These are phyloP conservation scores for Penicillium sp. DNA, from an alignment of 2,329 filamentous ascomycete species.

Conservation along the genomic window DNA sequence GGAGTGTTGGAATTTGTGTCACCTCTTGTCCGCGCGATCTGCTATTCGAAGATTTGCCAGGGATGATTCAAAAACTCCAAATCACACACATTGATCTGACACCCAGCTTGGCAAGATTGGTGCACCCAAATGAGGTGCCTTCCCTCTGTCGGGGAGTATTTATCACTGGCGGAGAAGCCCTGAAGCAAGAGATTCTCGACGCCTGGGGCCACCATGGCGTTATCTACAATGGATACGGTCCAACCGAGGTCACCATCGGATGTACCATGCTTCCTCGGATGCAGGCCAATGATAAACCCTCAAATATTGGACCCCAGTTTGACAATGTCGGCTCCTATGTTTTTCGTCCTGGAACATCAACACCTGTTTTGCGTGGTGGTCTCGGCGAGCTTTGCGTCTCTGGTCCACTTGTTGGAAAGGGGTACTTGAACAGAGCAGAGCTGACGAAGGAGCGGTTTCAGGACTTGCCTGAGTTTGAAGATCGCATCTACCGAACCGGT, in stretches of 20 bases:
- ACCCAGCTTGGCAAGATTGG: constrained; percentile 76
- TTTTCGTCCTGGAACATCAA: constrained; percentile 66
- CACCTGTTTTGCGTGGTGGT: constrained; percentile 73
- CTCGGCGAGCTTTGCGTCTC: constrained; percentile 88
- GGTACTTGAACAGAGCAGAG: constrained; percentile 79
- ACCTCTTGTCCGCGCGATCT: constrained; percentile 80
- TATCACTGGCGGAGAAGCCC: constrained; percentile 85
- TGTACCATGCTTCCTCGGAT: constrained; percentile 88
- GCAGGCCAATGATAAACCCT: constrained; percentile 72
- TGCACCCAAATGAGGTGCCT: constrained; percentile 79
- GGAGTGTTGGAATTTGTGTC: constrained; percentile 84
- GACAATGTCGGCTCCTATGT: constrained; percentile 85
- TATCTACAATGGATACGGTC: constrained; percentile 91
- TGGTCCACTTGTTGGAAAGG: constrained; percentile 82
- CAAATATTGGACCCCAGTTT: constrained; percentile 86
- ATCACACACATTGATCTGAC: constrained; percentile 94
- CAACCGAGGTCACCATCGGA: constrained; percentile 90
- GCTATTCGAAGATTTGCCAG: constrained; percentile 78
- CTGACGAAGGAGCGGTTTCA: constrained; percentile 78
- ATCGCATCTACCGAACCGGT: constrained; percentile 80
- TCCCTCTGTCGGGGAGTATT: constrained; percentile 80
- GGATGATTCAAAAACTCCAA: constrained; percentile 66
- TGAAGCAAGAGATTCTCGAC: constrained; percentile 87
- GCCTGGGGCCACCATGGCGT: constrained; percentile 76
- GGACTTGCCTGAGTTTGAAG: constrained; percentile 55